These are phyloP conservation scores for Arctostaphylos glauca DNA, from an alignment of 148 eudicot species.

Conservation along the genomic window DNA sequence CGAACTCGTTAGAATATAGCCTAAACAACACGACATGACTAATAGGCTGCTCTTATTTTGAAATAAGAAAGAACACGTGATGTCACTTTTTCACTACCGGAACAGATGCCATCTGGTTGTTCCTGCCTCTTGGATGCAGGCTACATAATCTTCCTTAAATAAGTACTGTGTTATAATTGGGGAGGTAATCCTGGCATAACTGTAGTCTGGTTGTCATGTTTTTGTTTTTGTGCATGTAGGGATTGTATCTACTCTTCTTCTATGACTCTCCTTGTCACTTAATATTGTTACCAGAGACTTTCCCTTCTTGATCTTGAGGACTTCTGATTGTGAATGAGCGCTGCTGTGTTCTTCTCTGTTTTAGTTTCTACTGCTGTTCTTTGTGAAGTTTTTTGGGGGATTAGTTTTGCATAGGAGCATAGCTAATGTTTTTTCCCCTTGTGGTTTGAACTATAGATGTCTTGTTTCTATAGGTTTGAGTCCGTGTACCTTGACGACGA, in stretches of 20 bases:
- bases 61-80: background rate
- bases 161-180: background rate
- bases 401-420: background rate
- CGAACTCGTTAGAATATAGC: background rate
- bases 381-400: background rate
- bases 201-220: background rate
- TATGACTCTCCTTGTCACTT: background rate
- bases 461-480: conserved; percentile 68
- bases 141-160: background rate
- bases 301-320: background rate
- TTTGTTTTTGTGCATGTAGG: background rate
- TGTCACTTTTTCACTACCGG: background rate
- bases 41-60: background rate
- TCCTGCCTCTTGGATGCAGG: background rate
- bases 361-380: background rate
- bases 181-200: background rate
- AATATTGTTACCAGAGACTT: background rate
- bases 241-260: background rate
- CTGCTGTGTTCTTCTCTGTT: background rate
- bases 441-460: background rate
- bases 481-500: conserved; percentile 80
- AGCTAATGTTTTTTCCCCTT: background rate
- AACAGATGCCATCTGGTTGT: background rate
- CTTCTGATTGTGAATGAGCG: background rate
- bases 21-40: background rate